Evolutionary conservation across 78 protist species (phyloP).

Genomic region (Dictyostelium firmibasis): DNA sequence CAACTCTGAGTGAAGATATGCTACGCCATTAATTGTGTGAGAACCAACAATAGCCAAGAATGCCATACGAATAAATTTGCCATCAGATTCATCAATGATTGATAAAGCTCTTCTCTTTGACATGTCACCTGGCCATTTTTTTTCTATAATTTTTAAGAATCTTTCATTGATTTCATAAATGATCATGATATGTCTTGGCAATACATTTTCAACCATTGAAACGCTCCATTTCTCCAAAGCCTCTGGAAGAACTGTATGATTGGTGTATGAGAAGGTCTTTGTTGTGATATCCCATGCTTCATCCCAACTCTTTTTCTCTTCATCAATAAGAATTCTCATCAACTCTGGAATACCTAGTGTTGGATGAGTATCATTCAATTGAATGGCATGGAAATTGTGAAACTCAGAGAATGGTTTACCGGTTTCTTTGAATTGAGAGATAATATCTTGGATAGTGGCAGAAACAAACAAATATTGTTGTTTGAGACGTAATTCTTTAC

Average conservation of each 20-base stretch:
- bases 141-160: conserved; percentile 80
- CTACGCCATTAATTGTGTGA: conserved; percentile 95
- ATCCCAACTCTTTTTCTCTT: conserved; percentile 85
- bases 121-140: conserved; percentile 81
- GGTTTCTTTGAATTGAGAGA: conserved; percentile 85
- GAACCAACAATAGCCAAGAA: conserved; percentile 92
- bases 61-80: conserved; percentile 90
- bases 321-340: conserved; percentile 94
- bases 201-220: conserved; percentile 82
- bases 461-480: conserved; percentile 96
- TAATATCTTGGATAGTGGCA: conserved; percentile 96
- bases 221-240: conserved; percentile 97
- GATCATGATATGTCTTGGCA: conserved; percentile 96
- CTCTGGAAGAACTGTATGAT: conserved; percentile 97
- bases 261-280: conserved; percentile 93
- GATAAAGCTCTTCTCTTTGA: conserved; percentile 79
- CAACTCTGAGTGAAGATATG: conserved; percentile 92
- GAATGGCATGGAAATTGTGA: conserved; percentile 85
- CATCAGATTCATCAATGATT: conserved; percentile 90
- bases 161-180: conserved; percentile 94
- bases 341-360: conserved; percentile 92
- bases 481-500: conserved; percentile 95
- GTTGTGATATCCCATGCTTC: conserved; percentile 90
- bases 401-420: conserved; percentile 48
- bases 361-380: conserved; percentile 98